Evolutionary conservation across 192 early-diverging fungal genomes (phyloP).

Genomic region (Mortierella antarctica): DNA sequence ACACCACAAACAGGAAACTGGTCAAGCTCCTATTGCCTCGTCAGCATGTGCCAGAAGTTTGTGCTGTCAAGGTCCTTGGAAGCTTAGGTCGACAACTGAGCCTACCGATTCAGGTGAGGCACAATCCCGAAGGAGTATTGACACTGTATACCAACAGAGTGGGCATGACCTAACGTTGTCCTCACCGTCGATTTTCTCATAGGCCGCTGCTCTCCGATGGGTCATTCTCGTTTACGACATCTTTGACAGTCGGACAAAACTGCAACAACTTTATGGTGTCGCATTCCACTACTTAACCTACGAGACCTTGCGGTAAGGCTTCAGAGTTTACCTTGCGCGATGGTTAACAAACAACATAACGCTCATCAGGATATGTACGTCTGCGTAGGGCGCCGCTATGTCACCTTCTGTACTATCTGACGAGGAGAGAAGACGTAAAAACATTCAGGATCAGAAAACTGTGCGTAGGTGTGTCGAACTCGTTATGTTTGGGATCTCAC

Average conservation of each 20-base stretch:
- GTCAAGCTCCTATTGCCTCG: conserved; percentile 55
- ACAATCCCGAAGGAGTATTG: background rate
- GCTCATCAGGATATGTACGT: background rate
- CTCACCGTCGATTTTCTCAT: background rate
- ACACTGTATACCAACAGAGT: background rate
- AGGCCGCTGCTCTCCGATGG: conserved; percentile 61
- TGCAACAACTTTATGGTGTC: conserved; percentile 60
- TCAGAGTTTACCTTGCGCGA: background rate
- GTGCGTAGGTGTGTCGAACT: conserved; percentile 17
- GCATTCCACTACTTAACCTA: conserved; percentile 61
- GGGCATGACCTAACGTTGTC: background rate
- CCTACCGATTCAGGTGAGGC: conserved; percentile 35
- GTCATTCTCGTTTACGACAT: conserved; percentile 58
- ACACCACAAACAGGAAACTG: conserved; percentile 36
- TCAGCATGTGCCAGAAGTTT: conserved; percentile 37
- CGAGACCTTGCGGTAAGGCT: conserved; percentile 54
- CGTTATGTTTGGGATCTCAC: background rate
- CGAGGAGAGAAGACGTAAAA: conserved; percentile 60
- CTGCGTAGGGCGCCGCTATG: conserved; percentile 53
- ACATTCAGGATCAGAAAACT: conserved; percentile 62
- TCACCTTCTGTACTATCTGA: conserved; percentile 63
- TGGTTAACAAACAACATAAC: background rate
- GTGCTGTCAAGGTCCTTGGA: conserved; percentile 45
- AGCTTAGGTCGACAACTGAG: conserved; percentile 30
- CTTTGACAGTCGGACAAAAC: conserved; percentile 55